Base-by-base conservation (phyloP, 805 yeast species). In the Spathaspora girioi region DNA sequence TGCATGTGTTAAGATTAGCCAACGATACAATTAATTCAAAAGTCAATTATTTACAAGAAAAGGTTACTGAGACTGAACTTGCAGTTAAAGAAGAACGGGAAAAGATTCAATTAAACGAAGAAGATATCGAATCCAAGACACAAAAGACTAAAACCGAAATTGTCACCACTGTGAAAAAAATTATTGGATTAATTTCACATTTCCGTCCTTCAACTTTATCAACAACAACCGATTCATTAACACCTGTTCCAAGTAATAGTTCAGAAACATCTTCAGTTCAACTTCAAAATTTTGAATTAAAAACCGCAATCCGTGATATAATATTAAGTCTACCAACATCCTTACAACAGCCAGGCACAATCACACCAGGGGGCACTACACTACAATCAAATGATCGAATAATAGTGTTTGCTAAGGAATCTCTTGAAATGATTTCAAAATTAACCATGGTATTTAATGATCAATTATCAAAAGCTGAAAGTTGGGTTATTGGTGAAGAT, bases 371-470 rank as follows among this genome's bases (percentile, higher is more conserved):
- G 18, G 49, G 49, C 18, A 46, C 49, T n/a, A 29, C 38, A 10
- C 55, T 54, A 40, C 69, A 66, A 38, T 59, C 69, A 26, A 69
- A 89, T 63, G 89, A 88, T 19, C 83, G 86, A 55, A 88, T 90
- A 1, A 70, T 94, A 23, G 78, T 87, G 5, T 75, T 93, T 54
- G 97, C 98, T 0, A 86, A 87, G 57, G 99, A 94, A 66, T 86
- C 97, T 0, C 71, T 93, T 46, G 94, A 87, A 43, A 88, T 92
- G 90, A 86, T 93, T 38, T 79, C 85, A 41, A 87, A 87, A 51
- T 85, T 93, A 17, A 90, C 91, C 56, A 79, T 78, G 47, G 92
- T 92, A 6, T 90, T 96, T 59, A 93, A 88, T 63, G 92, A 88
- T 45, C 91, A 91, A 47, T 73, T 93, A 49, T 85, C 82, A 46